phyloP scores from a whole-genome alignment of 805 yeast species.

The Monosporozyma aquatica region DNA sequence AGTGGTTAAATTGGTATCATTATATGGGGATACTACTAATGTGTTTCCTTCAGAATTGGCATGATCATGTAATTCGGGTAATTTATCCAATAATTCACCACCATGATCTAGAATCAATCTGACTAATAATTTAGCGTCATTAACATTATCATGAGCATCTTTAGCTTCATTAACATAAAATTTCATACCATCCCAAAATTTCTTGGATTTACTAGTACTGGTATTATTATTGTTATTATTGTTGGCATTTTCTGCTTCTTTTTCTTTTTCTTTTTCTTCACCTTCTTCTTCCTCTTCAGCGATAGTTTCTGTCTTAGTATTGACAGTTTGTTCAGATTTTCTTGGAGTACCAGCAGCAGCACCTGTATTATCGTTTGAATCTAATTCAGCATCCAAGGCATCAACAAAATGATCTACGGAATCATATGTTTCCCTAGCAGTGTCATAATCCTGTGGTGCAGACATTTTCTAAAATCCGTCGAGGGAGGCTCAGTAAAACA shows the following conservation, averaged over 20 bases:
- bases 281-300: no score
- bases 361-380: not conserved
- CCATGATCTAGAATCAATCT: constrained; percentile 17
- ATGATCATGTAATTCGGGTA: constrained; percentile 12
- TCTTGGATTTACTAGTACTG: not conserved
- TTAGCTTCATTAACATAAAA: constrained; percentile 21
- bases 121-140: constrained; percentile 17
- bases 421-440: constrained; percentile 14
- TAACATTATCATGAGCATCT: constrained; percentile 19
- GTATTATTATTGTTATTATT: not conserved
- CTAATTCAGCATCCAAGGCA: constrained; percentile 12
- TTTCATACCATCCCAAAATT: constrained; percentile 10
- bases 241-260: not conserved
- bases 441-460: constrained; percentile 20
- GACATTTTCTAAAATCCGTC: constrained; percentile 12
- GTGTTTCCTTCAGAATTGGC: constrained; percentile 1
- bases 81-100: constrained; percentile 17
- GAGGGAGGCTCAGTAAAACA: no score
- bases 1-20: constrained; percentile 23
- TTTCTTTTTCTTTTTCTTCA: no score
- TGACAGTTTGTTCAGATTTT: not conserved
- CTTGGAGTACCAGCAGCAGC: not conserved
- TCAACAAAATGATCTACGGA: constrained; percentile 15
- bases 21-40: constrained; percentile 24
- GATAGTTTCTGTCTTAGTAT: not conserved